These are phyloP conservation scores for Nymphaea colorata DNA, from an alignment of 164 flowering plant species.

Conservation along the genomic window DNA sequence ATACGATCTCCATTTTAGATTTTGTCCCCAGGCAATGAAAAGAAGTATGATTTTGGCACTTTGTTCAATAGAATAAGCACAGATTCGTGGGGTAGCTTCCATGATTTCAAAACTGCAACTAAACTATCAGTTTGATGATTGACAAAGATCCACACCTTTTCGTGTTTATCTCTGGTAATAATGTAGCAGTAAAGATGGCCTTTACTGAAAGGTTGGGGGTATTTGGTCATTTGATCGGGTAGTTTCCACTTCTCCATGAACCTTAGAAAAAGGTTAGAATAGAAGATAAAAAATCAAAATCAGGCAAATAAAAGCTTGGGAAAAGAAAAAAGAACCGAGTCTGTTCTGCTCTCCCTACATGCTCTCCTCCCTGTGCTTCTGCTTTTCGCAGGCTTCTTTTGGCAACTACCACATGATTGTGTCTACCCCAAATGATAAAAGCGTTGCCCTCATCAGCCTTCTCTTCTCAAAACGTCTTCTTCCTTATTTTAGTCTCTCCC, in stretches of 20 bases:
- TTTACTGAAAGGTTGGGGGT: background rate
- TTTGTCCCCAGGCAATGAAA: too few species aligned
- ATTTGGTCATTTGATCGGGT: background rate
- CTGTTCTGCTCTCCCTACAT: background rate
- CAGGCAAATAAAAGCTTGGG: background rate
- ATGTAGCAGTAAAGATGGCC: background rate
- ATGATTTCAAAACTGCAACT: background rate
- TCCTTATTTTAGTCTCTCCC: slow-evolving; percentile 4
- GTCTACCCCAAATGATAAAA: background rate
- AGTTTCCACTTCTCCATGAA: background rate
- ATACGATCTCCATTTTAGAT: too few species aligned
- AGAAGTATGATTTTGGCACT: too few species aligned
- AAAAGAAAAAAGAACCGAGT: background rate
- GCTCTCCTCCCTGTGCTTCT: slow-evolving; percentile 6
- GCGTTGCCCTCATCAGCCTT: background rate
- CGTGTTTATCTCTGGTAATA: too few species aligned
- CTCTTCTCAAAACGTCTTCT: background rate
- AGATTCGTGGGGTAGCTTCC: background rate
- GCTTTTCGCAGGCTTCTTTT: slow-evolving; percentile 10
- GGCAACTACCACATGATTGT: slow-evolving; percentile 22
- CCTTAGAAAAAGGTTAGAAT: background rate
- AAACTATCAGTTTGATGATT: background rate
- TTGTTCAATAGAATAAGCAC: too few species aligned
- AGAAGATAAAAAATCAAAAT: background rate
- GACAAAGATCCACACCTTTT: background rate